Evolutionary conservation across 495 filamentous ascomycete species (phyloP), one percentile per base, ranked within the genome.

Genomic region (Daldinia childiae): DNA sequence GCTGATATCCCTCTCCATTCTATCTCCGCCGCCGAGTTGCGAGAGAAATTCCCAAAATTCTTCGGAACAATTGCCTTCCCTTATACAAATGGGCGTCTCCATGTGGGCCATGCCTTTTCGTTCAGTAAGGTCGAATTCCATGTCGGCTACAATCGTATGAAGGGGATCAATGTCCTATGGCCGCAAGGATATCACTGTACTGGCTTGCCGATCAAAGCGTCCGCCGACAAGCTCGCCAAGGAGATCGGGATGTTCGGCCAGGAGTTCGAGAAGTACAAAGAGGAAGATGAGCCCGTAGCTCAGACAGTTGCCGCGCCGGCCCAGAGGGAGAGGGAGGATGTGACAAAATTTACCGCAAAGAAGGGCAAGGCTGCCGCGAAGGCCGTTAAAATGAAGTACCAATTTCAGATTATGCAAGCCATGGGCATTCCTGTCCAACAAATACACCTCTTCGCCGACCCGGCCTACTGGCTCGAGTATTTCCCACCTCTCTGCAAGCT

Each of bases 161-260:
- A 95, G 79, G 95, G 95, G 68, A 93, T 93, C 82, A 85, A 91
- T 51, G 85, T 88, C 64, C 84, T 98, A 50, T 98, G 95, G 80
- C 95, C 95, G 59, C 88, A 92, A 55, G 96, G 95, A 14, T 98
- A 92, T 81, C 95, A 99, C 82, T 96, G 93, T 81, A 98, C 96
- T 0, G 95, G 95, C 77, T 95, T 99, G 89, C 94, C 95, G 4
- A 98, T 99, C 82, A 98, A 97, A 79, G 94, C 95, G 4, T 97
- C 92, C 76, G 95, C 95, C 27, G 95, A 99, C 81, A 98, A 98
- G 82, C 89, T 99, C 38, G 84, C 86, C 52, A 90, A 95, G 60
- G 96, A 99, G 77, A 87, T 97, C 15, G 87, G 92, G 81, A 84
- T 92, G 82, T 99, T 99, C 78, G 96, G 95, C 24, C 81, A 90